phyloP scores from a whole-genome alignment of 1,139 yeast species.

The Yamadazyma jaroonii region DNA sequence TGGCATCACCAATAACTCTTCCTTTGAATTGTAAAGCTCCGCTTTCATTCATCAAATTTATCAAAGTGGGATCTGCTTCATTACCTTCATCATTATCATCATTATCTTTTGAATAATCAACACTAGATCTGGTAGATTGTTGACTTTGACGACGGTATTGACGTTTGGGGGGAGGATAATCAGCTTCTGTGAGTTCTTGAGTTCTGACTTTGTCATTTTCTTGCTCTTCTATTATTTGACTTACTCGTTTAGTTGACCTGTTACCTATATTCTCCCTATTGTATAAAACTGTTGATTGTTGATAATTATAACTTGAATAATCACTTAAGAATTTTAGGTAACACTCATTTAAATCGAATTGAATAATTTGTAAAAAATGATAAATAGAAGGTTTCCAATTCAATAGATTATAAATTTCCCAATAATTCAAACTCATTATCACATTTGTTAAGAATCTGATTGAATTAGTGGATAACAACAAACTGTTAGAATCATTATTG shows the following conservation, averaged over 20 bases:
- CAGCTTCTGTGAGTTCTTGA: neutral
- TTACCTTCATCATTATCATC: constrained; percentile 1
- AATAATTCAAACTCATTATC: constrained; percentile 40
- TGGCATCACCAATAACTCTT: neutral
- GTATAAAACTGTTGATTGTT: constrained; percentile 9
- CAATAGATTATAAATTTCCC: constrained; percentile 45
- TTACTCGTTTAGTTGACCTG: constrained; percentile 11
- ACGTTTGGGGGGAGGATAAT: neutral
- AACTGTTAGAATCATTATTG: constrained; percentile 19
- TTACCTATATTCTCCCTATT: constrained; percentile 13
- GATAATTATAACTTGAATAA: constrained; percentile 28
- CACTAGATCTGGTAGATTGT: constrained; percentile 1
- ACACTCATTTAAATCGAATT: constrained; percentile 41
- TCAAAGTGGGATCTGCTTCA: neutral
- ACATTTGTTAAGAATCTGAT: constrained; percentile 40
- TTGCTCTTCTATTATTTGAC: constrained; percentile 14
- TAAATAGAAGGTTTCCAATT: constrained; percentile 45
- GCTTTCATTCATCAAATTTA: neutral
- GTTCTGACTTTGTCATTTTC: constrained; percentile 10
- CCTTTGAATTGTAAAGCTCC: constrained; percentile 1
- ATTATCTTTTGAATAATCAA: neutral
- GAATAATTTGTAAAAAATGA: constrained; percentile 37
- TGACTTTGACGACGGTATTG: constrained; percentile 1
- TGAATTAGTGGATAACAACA: constrained; percentile 33
- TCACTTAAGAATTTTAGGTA: constrained; percentile 35